Evolutionary conservation across 2,329 filamentous ascomycete species (phyloP), one percentile per base, ranked within the genome.

Genomic region (Leptographium flavum): DNA sequence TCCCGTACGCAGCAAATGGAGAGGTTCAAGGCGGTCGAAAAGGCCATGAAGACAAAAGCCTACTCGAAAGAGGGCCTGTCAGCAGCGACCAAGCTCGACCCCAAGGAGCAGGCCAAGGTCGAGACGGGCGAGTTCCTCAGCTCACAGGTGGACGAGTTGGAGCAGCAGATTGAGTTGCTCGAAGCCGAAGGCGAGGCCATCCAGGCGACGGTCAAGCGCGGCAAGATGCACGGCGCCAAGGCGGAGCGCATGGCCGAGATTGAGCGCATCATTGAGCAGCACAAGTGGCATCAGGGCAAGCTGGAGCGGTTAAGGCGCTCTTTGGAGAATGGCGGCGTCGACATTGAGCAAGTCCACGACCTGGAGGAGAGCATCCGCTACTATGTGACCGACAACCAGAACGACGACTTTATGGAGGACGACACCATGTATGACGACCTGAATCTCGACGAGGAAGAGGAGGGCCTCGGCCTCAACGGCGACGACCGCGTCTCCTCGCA

Each of bases 11-110:
- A 92, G 86, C 82, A 90, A 84, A 98, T 98, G 92, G 92, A 98
- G 68, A 87, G 87, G 58, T 98, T 98, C 76, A 98, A 98, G 70
- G 90, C 88, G n/a, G 92, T 98, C 44, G 92, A 98, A 66, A 98
- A 98, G 71, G 92, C 94, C 58, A 96, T 98, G 92, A 98, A 98
- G 73, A 98, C 92, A 47, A 98, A 98, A 65, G 92, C 92, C 50
- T 98, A 94, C 67, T 96, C 92, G 50, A 96, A 98, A 71, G 92
- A 96, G 66, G 92, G 92, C 38, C 69, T 98, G 53, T 92, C 86
- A 52, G 85, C 90, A 43, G 87, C 87, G 23, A 81, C 87, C 42
- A 93, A 94, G 64, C 74, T 96, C 52, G 92, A 98, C 66, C 92
- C 92, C n/a, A 94, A 88, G 61, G 92, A 96, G 63, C 87, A 93